phyloP scores from a whole-genome alignment of 2,329 filamentous ascomycete genomes.

The Tolypocladium pustulatum region DNA sequence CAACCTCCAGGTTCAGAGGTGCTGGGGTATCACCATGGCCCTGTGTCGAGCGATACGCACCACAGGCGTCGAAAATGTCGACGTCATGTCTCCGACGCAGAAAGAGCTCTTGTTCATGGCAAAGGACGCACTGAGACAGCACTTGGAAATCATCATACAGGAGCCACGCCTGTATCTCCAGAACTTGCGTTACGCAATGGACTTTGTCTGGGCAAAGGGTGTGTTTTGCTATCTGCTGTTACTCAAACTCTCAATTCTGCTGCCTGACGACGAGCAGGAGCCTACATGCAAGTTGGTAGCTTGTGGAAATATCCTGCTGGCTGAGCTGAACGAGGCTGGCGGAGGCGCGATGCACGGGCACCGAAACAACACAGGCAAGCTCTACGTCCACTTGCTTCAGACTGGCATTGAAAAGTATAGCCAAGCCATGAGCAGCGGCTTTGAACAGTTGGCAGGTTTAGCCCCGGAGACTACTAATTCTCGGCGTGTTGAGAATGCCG shows the following conservation, averaged over 20 bases:
- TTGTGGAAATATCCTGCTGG: constrained; percentile 9
- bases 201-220: constrained; percentile 49
- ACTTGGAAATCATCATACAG: constrained; percentile 36
- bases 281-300: constrained; percentile 7
- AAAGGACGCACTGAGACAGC: constrained; percentile 37
- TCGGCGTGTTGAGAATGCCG: background rate
- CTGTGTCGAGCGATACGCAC: constrained; percentile 38
- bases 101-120: constrained; percentile 35
- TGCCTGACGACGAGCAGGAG: constrained; percentile 25
- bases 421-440: background rate
- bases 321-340: constrained; percentile 14
- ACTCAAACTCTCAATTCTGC: constrained; percentile 38
- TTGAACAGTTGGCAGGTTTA: background rate
- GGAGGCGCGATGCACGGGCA: constrained; percentile 7
- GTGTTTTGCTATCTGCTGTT: constrained; percentile 46
- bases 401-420: constrained; percentile 12
- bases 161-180: constrained; percentile 35
- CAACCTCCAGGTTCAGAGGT: constrained; percentile 39
- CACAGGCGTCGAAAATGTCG: constrained; percentile 16
- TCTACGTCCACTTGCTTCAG: constrained; percentile 14
- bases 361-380: constrained; percentile 22
- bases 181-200: constrained; percentile 42
- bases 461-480: background rate
- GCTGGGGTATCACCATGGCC: constrained; percentile 42
- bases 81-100: constrained; percentile 36